phyloP scores from a whole-genome alignment of 495 filamentous ascomycete species.

The Friedmanniomyces endolithicus region DNA sequence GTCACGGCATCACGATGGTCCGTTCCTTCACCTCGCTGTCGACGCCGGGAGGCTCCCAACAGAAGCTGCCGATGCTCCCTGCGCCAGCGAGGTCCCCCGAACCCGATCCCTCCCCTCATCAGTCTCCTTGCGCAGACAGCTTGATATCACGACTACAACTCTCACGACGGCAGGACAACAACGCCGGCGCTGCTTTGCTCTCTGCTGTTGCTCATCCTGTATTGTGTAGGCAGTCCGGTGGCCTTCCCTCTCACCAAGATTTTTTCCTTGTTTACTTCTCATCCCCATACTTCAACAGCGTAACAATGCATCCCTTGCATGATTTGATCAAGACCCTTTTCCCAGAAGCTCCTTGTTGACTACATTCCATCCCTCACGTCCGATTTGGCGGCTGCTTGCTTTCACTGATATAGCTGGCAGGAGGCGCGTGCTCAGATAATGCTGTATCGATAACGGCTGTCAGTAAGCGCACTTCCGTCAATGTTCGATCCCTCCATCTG shows the following conservation, averaged over 20 bases:
- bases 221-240: too few species aligned
- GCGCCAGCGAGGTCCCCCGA: neutral
- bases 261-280: neutral
- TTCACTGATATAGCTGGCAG: neutral
- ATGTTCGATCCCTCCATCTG: neutral
- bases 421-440: neutral
- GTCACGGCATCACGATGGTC: too few species aligned
- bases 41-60: neutral
- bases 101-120: neutral
- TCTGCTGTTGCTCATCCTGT: too few species aligned
- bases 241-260: neutral
- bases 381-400: neutral
- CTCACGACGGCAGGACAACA: too few species aligned
- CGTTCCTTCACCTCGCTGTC: too few species aligned
- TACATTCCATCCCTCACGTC: slow-evolving; percentile 16
- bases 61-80: neutral
- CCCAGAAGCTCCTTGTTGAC: neutral
- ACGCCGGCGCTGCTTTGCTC: too few species aligned
- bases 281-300: neutral
- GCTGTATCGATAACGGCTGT: neutral
- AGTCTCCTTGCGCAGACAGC: neutral
- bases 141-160: too few species aligned
- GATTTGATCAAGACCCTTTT: neutral
- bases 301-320: slow-evolving; percentile 3
- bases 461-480: neutral